Evolutionary conservation across 2,329 filamentous ascomycete genomes (phyloP).

Genomic region (Pseudogymnoascus sp.): DNA sequence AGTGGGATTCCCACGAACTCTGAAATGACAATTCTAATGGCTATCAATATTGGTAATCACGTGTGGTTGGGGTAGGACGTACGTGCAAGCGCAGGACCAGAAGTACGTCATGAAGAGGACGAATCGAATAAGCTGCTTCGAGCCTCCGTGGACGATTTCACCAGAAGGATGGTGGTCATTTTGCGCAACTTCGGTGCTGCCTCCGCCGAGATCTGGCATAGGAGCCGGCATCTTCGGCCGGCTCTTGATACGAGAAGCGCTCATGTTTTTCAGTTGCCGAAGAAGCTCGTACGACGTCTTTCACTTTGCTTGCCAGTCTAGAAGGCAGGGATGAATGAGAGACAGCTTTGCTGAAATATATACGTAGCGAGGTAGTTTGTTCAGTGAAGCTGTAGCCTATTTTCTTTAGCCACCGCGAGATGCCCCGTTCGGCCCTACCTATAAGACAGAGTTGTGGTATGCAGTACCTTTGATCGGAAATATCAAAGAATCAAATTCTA

Average conservation of each 20-base stretch:
- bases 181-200: conserved; percentile 15
- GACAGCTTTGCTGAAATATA: neutral
- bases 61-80: conserved; percentile 15
- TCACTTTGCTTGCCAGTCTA: neutral
- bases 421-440: neutral
- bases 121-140: conserved; percentile 24
- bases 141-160: conserved; percentile 26
- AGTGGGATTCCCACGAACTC: conserved; percentile 71
- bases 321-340: neutral
- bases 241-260: conserved; percentile 6
- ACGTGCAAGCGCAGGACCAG: conserved; percentile 24
- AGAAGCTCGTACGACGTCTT: neutral
- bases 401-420: neutral
- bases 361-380: neutral
- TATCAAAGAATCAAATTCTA: neutral
- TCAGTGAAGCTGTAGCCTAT: neutral
- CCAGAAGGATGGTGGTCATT: conserved; percentile 27
- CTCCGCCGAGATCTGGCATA: conserved; percentile 11
- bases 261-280: neutral
- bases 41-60: conserved; percentile 10
- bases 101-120: conserved; percentile 25
- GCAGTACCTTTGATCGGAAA: neutral
- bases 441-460: neutral
- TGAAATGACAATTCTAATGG: conserved; percentile 55
- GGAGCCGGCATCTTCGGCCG: conserved; percentile 10